phyloP scores from a whole-genome alignment of 2,329 filamentous ascomycete genomes.

The Cercospora sesami region DNA sequence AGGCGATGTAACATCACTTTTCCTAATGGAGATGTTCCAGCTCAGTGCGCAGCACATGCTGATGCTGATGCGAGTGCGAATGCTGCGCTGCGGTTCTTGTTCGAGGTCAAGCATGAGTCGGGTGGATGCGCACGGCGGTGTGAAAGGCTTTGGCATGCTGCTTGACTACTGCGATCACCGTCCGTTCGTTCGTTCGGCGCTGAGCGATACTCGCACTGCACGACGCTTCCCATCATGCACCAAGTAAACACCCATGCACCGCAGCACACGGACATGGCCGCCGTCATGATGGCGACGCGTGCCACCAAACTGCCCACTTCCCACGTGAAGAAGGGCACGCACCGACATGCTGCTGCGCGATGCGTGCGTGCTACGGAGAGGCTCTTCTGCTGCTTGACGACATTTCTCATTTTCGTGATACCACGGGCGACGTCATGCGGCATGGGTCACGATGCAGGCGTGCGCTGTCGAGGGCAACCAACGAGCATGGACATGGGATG shows the following conservation, averaged over 20 bases:
- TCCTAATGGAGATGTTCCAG: constrained; percentile 6
- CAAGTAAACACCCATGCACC: not conserved
- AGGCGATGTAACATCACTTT: constrained; percentile 14
- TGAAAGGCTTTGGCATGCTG: not conserved
- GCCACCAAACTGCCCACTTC: not conserved
- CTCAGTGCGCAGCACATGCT: not conserved
- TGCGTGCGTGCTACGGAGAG: not conserved
- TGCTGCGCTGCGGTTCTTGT: not conserved
- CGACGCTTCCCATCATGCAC: not conserved
- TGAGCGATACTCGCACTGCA: not conserved
- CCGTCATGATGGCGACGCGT: not conserved
- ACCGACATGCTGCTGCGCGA: not conserved
- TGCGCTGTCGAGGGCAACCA: not conserved
- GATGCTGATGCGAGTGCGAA: not conserved
- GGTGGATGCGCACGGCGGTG: not conserved
- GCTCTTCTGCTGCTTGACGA: not conserved
- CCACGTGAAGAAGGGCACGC: not conserved
- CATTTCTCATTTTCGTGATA: not conserved
- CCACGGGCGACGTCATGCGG: not conserved
- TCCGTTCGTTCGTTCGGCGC: not conserved
- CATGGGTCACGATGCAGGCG: not conserved
- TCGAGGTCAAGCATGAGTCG: not conserved
- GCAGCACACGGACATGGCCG: not conserved
- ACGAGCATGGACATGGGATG: not conserved
- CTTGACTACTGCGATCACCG: not conserved